Conservation (phyloP, 306 rosid species). For the Quercus mongolica region DNA sequence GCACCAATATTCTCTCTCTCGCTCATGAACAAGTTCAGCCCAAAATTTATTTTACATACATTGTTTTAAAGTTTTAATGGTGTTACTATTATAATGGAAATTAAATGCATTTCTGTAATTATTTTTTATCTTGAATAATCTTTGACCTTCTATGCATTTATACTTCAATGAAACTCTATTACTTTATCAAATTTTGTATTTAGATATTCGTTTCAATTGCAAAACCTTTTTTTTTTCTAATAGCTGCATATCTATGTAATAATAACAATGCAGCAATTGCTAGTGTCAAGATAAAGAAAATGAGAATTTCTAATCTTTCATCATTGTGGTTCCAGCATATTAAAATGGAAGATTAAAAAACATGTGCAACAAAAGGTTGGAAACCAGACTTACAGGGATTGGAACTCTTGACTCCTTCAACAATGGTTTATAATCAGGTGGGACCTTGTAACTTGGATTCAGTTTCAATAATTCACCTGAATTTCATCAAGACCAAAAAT, state of each 20-base stretch:
- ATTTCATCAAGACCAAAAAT: slow-evolving; percentile 27
- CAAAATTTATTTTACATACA: neutral
- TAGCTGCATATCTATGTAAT: neutral
- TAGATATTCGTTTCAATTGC: neutral
- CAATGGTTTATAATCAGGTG: slow-evolving; percentile 75
- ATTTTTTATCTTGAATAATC: neutral
- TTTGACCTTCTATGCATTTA: neutral
- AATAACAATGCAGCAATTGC: neutral
- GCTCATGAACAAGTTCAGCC: neutral
- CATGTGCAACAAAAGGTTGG: neutral
- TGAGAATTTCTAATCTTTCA: neutral
- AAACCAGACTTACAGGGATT: slow-evolving; percentile 73
- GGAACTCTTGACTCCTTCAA: slow-evolving; percentile 69
- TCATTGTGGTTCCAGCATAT: neutral
- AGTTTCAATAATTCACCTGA: slow-evolving; percentile 79
- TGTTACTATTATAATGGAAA: neutral
- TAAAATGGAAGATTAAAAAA: neutral
- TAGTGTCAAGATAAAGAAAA: neutral
- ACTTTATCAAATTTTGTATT: neutral
- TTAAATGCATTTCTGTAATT: neutral
- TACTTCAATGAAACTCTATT: neutral
- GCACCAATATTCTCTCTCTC: neutral
- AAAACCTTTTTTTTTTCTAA: neutral
- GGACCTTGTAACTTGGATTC: slow-evolving; percentile 89
- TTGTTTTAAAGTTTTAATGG: neutral